Evolutionary conservation across 2,329 filamentous ascomycete genomes (phyloP), one percentile per base, ranked within the genome.

Genomic region (Paecilomyces formosus): DNA sequence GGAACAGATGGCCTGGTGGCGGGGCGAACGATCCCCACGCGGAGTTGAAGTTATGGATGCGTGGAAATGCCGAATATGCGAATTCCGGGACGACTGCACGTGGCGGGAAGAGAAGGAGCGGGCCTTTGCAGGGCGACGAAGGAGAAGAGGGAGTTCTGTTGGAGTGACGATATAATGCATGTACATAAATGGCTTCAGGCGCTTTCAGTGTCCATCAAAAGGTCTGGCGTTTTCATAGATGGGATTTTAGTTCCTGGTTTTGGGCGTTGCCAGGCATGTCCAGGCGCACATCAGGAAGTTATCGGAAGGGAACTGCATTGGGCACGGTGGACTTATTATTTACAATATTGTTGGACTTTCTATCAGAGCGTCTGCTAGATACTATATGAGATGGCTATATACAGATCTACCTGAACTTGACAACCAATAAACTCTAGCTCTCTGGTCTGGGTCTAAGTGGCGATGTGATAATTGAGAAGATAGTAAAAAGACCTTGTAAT

Each of bases 1-100:
- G 0, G 80, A 84, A 2, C 87, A 89, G 62, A 85, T 97, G 82
- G 72, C 80, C n/a, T 97, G 91, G 91, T 97, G 93, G 93, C 85
- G 83, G 31, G 93, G 92, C 0, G 79, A 88, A 65, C 79, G 92
- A 15, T 76, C 82, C 55, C 85, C 92, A 0, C 80, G 81, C 7
- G 93, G 93, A 0, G 92, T 97, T 2, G 81, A 84, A 6, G 82
- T 95, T 6, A 87, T 92, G 67, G 92, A 97, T 65, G 89, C 90
- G 0, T 96, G 88, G 76, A 97, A 97, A 72, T 97, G 93, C 70
- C 78, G 85, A 21, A 85, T 81, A 24, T 97, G 93, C 68, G 91
- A 96, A 64, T 97, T 97, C 72, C 84, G 82, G 0, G 86, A 90
- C 2, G 80, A 78, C 1, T 97, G 93, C 71, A 81, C 82, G 12